phyloP scores from a whole-genome alignment of 164 flowering plant genomes.

The Vitis cinerea region DNA sequence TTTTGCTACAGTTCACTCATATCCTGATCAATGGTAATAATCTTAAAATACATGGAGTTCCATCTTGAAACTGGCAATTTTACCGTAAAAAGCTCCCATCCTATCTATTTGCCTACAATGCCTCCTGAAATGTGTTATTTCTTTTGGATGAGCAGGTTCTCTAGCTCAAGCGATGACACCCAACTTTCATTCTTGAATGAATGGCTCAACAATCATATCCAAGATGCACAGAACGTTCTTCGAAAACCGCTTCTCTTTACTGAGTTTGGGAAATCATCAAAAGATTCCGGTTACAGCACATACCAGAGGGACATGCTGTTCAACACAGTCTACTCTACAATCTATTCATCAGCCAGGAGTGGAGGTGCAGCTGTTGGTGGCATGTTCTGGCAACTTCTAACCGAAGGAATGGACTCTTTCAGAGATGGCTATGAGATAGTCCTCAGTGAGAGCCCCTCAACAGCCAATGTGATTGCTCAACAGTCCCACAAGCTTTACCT shows the following conservation, averaged over 20 bases:
- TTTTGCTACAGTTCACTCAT: constrained; percentile 79
- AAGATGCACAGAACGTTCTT: constrained; percentile 56
- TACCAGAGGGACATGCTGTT: constrained; percentile 49
- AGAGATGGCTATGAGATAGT: constrained; percentile 79
- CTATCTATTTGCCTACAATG: not conserved
- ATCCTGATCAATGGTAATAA: constrained; percentile 74
- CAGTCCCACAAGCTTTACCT: constrained; percentile 53
- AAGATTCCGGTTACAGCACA: constrained; percentile 36
- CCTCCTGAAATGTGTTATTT: not conserved
- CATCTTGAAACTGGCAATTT: not conserved
- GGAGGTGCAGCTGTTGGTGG: constrained; percentile 78
- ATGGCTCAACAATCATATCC: constrained; percentile 63
- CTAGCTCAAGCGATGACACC: constrained; percentile 37
- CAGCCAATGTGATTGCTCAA: constrained; percentile 44
- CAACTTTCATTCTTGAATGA: constrained; percentile 57
- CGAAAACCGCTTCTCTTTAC: constrained; percentile 64
- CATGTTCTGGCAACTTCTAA: constrained; percentile 76
- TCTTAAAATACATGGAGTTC: not conserved
- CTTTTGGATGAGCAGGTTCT: constrained; percentile 41
- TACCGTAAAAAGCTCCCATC: no score
- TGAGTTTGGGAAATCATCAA: constrained; percentile 74
- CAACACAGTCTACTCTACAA: constrained; percentile 42
- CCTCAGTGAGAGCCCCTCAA: constrained; percentile 55
- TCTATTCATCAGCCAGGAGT: constrained; percentile 59
- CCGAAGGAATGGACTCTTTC: constrained; percentile 65